A percentile compares a stretch with the other conserved stretches of the same genome.
These are phyloP conservation scores for Gleditsia sinensis DNA, from an alignment of 306 rosid genomes.

Conservation along the genomic window DNA sequence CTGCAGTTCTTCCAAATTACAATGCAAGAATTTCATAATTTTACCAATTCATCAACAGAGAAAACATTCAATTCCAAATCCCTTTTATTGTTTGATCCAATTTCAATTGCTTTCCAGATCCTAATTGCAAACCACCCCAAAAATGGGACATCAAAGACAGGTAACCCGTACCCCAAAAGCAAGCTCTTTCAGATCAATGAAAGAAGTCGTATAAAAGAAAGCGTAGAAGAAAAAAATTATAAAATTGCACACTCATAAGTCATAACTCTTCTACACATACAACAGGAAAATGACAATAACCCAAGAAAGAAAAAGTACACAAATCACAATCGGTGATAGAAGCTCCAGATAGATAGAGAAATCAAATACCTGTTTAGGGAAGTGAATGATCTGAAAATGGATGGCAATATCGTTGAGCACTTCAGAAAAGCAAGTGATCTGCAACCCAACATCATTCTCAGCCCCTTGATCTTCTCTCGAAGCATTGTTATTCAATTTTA, in stretches of 20 bases:
- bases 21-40: not conserved
- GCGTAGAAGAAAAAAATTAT: not conserved
- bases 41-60: not conserved
- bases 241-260: not conserved
- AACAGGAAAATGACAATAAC: not conserved
- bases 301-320: not conserved
- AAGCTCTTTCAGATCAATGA: not conserved
- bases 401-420: slow-evolving; percentile 60
- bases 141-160: not conserved
- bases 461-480: not conserved
- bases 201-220: not conserved
- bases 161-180: not conserved
- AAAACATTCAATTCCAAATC: not conserved
- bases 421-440: slow-evolving; percentile 66
- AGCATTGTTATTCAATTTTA: slow-evolving; percentile 20
- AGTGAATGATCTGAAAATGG: slow-evolving; percentile 81
- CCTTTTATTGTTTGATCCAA: not conserved
- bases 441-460: slow-evolving; percentile 36
- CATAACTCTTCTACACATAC: not conserved
- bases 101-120: not conserved
- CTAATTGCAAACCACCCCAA: not conserved
- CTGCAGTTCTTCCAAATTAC: not conserved
- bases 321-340: not conserved
- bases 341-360: not conserved
- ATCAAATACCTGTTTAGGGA: slow-evolving; percentile 68